A percentile compares a stretch with the other conserved stretches of the same genome.
These are phyloP conservation scores for Pichia kluyveri DNA, from an alignment of 805 yeast species.

Conservation along the genomic window DNA sequence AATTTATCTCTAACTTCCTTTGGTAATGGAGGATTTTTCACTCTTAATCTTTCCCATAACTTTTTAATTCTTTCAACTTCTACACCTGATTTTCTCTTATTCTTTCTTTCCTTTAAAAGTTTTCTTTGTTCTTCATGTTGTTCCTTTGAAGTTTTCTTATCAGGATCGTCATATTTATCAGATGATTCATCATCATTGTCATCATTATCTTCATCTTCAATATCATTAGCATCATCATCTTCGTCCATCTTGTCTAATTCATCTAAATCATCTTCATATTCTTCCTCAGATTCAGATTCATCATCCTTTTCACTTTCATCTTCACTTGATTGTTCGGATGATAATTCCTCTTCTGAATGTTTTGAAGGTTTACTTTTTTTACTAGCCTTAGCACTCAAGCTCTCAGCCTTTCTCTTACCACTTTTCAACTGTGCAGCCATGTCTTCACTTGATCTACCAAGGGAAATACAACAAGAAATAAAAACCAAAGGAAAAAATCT, in stretches of 20 bases:
- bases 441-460: too few relatives aligned
- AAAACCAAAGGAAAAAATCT: background rate
- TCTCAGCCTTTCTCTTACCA: slow-evolving; percentile 15
- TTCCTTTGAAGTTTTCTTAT: slow-evolving; percentile 46
- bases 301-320: too few relatives aligned
- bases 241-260: slow-evolving; percentile 19
- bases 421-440: slow-evolving; percentile 16
- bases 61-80: slow-evolving; percentile 79
- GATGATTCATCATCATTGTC: slow-evolving; percentile 19
- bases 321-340: too few relatives aligned
- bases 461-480: background rate
- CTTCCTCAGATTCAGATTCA: slow-evolving; percentile 2
- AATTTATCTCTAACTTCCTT: slow-evolving; percentile 67
- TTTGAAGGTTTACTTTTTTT: slow-evolving; percentile 20
- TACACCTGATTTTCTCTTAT: slow-evolving; percentile 77
- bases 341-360: too few relatives aligned
- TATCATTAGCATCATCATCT: slow-evolving; percentile 18
- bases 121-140: slow-evolving; percentile 79
- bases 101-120: slow-evolving; percentile 70
- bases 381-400: background rate
- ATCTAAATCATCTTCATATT: slow-evolving; percentile 20
- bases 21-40: slow-evolving; percentile 73
- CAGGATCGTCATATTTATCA: slow-evolving; percentile 18
- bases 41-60: slow-evolving; percentile 87
- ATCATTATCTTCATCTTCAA: slow-evolving; percentile 23